Evolutionary conservation across 192 early-diverging fungal genomes (phyloP).

Genomic region (Allomyces macrogynus): DNA sequence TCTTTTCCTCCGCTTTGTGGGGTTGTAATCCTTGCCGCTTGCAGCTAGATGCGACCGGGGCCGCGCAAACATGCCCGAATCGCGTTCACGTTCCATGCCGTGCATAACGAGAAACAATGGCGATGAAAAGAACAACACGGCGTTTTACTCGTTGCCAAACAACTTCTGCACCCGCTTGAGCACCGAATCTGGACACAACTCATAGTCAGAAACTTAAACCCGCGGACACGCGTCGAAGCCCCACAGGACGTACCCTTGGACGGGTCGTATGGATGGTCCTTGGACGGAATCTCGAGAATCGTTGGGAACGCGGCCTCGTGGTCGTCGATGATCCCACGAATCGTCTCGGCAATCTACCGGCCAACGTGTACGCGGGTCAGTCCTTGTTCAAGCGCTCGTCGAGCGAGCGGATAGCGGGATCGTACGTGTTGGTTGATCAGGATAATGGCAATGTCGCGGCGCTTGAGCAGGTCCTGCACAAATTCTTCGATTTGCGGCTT

Average conservation of each 20-base stretch:
- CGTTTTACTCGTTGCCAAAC: background rate
- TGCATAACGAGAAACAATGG: too few relatives aligned
- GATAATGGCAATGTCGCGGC: slow-evolving; percentile 95
- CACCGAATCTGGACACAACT: background rate
- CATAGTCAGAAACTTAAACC: background rate
- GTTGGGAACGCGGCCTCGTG: slow-evolving; percentile 87
- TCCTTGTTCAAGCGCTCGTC: too few relatives aligned
- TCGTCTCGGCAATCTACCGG: slow-evolving; percentile 73
- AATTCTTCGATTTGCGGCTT: slow-evolving; percentile 46
- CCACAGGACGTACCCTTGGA: slow-evolving; percentile 14
- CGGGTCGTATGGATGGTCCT: slow-evolving; percentile 94
- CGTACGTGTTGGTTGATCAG: slow-evolving; percentile 88
- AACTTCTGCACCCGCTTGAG: background rate
- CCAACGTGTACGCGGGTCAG: background rate
- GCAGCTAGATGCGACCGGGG: too few relatives aligned
- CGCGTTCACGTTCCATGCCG: too few relatives aligned
- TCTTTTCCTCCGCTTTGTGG: too few relatives aligned
- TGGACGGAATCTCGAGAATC: slow-evolving; percentile 94
- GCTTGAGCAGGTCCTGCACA: slow-evolving; percentile 72
- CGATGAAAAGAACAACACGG: background rate
- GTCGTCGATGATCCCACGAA: slow-evolving; percentile 73
- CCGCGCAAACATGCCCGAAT: too few relatives aligned
- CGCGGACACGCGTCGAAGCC: too few relatives aligned
- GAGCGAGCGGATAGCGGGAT: background rate
- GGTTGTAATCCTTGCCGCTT: too few relatives aligned